A percentile compares a stretch with the other conserved stretches of the same genome.
These are phyloP conservation scores for Diaporthe aspalathi DNA, from an alignment of 2,329 filamentous ascomycete genomes.

Conservation along the genomic window DNA sequence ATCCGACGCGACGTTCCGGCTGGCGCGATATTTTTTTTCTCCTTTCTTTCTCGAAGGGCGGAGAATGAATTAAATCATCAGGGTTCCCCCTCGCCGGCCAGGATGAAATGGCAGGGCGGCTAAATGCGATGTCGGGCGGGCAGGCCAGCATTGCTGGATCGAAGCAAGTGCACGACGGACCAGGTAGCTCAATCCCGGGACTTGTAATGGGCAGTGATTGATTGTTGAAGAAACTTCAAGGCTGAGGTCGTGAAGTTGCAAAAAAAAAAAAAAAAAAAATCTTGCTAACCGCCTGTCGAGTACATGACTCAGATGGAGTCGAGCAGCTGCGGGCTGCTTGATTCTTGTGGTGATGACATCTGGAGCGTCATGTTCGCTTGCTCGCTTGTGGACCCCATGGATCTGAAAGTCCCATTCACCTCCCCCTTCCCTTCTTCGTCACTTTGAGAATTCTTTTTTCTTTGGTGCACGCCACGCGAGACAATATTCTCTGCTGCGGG, in stretches of 20 bases:
- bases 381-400: neutral
- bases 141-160: neutral
- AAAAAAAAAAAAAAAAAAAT: conserved; percentile 7
- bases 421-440: neutral
- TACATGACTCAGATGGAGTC: conserved; percentile 1
- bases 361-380: neutral
- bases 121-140: conserved; percentile 28
- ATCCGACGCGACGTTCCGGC: conserved; percentile 3
- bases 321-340: neutral
- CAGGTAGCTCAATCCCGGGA: neutral
- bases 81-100: conserved; percentile 16
- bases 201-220: neutral
- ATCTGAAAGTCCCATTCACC: too few species aligned
- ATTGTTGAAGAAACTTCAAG: neutral
- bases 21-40: conserved; percentile 2
- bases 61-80: conserved; percentile 17
- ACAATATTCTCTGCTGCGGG: neutral
- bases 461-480: neutral
- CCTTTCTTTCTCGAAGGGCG: conserved; percentile 31
- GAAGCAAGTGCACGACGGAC: too few species aligned
- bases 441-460: neutral
- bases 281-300: neutral
- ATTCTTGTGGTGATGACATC: conserved; percentile 5
- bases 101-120: conserved; percentile 4
- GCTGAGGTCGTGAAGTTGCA: neutral